Evolutionary conservation across 2,329 filamentous ascomycete species (phyloP).

Genomic region (Fusarium sp.): DNA sequence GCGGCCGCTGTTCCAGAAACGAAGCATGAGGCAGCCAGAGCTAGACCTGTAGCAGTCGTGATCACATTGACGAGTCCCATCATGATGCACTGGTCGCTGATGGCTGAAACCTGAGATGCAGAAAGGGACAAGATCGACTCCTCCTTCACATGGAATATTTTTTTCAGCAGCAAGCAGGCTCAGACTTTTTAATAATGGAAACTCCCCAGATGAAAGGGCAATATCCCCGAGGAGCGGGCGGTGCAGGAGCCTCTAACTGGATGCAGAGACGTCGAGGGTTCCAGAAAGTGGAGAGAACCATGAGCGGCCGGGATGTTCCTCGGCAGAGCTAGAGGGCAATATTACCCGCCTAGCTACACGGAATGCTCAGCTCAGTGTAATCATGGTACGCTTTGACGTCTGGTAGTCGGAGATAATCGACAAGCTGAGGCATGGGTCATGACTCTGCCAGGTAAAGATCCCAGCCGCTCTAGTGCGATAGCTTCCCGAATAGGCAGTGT

Average conservation of each 20-base stretch:
- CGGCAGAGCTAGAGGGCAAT: neutral
- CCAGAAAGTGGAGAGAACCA: conserved; percentile 15
- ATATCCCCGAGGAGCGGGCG: conserved; percentile 16
- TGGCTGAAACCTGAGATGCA: conserved; percentile 8
- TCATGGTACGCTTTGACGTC: neutral
- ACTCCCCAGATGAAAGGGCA: neutral
- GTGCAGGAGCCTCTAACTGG: neutral
- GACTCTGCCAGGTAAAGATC: neutral
- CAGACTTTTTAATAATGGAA: conserved; percentile 7
- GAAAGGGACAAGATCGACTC: conserved; percentile 33
- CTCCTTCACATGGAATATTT: neutral
- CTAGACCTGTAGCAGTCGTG: conserved; percentile 23
- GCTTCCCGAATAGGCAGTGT: neutral
- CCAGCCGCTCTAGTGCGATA: neutral
- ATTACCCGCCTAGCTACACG: too few species aligned
- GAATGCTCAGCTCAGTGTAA: neutral
- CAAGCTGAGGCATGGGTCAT: neutral
- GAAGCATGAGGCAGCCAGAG: conserved; percentile 32
- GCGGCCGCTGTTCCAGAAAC: neutral
- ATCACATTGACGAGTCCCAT: conserved; percentile 33
- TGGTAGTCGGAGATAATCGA: neutral
- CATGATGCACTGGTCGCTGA: conserved; percentile 10
- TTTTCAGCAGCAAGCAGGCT: neutral
- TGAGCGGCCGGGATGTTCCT: neutral
- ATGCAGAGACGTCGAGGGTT: neutral